Base-by-base conservation (phyloP, 495 filamentous ascomycete genomes). In the Neurospora sp. region DNA sequence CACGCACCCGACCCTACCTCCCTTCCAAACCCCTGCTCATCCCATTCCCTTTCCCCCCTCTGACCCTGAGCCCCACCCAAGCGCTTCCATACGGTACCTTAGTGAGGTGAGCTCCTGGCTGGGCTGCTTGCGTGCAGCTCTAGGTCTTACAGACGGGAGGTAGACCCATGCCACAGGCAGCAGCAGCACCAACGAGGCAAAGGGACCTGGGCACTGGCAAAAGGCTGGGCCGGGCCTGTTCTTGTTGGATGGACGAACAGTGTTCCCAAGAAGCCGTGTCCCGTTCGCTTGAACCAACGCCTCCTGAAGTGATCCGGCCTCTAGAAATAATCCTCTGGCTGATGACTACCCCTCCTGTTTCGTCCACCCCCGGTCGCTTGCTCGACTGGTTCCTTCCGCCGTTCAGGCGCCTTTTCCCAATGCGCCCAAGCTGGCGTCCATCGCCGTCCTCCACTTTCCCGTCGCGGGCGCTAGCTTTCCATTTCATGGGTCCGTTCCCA, bases 401-500 rank as follows among this genome's bases (percentile, higher is more conserved):
- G 72, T 75, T 73, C 74, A 78, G 77, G 75, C 77, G 77, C 70
- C 70, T 37, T 77, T 76, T 79, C 73, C 74, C 69, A 75, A 77
- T 75, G 76, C 75, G 76, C 79, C 73, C 75, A 70, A 59, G 70
- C 70, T 71, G 61, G 68, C 73, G 70, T 40, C 66, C 74, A 46
- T 72, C 71, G 73, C 68, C 76, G 69, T 76, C 73, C 70, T 76
- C 76, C 77, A 75, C 77, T 78, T 79, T 81, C 31, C 31, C 31
- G 31, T 35, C 31, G 31, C 31, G 31, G 31, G 31, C 31, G 31
- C 4, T 70, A 72, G 53, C 69, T 46, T 31, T 31, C 27, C 27
- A 31, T 3, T 31, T 31, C 73, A 74, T 71, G 73, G 70, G 35
- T 46, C 38, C 71, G 38, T 73, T 73, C 48, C 73, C 73, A 70